Conservation (phyloP, 2,329 filamentous ascomycete species). For the Sodiomyces alkalinus region DNA sequence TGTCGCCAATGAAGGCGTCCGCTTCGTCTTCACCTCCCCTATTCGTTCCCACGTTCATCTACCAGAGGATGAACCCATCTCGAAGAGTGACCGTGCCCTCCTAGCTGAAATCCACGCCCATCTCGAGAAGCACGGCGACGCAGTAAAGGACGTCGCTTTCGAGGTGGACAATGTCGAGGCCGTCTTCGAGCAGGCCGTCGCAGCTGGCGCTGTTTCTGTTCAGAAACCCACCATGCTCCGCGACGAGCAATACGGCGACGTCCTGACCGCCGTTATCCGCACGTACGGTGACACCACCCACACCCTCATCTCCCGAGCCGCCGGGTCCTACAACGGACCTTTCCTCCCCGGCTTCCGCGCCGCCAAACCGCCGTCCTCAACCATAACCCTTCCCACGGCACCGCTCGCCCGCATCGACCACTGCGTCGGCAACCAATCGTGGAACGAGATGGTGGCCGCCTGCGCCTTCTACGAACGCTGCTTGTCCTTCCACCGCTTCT, state of each 20-base stretch:
- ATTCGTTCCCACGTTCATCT: slow-evolving; percentile 46
- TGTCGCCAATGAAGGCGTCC: slow-evolving; percentile 58
- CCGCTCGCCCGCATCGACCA: slow-evolving; percentile 71
- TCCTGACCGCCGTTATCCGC: slow-evolving; percentile 64
- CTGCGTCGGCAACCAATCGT: slow-evolving; percentile 94
- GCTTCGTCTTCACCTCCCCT: slow-evolving; percentile 74
- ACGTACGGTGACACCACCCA: slow-evolving; percentile 96
- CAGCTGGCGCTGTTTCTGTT: slow-evolving; percentile 46
- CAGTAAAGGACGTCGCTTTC: slow-evolving; percentile 89
- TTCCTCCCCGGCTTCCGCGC: slow-evolving; percentile 76
- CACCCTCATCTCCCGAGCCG: slow-evolving; percentile 61
- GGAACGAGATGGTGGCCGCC: slow-evolving; percentile 66
- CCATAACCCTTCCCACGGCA: slow-evolving; percentile 42
- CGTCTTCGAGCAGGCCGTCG: slow-evolving; percentile 61
- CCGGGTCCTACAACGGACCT: slow-evolving; percentile 46
- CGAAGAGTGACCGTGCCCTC: slow-evolving; percentile 45
- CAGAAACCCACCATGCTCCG: slow-evolving; percentile 37
- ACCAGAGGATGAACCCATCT: slow-evolving; percentile 44
- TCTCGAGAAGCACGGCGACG: slow-evolving; percentile 78
- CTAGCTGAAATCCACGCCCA: slow-evolving; percentile 68
- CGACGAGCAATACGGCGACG: slow-evolving; percentile 48
- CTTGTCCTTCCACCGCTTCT: slow-evolving; percentile 91
- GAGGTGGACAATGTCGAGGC: slow-evolving; percentile 80
- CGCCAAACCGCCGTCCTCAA: slow-evolving; percentile 23
- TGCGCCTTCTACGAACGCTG: slow-evolving; percentile 70